Base-by-base conservation (phyloP, 2,329 filamentous ascomycete species). In the Scedosporium minutisporum region DNA sequence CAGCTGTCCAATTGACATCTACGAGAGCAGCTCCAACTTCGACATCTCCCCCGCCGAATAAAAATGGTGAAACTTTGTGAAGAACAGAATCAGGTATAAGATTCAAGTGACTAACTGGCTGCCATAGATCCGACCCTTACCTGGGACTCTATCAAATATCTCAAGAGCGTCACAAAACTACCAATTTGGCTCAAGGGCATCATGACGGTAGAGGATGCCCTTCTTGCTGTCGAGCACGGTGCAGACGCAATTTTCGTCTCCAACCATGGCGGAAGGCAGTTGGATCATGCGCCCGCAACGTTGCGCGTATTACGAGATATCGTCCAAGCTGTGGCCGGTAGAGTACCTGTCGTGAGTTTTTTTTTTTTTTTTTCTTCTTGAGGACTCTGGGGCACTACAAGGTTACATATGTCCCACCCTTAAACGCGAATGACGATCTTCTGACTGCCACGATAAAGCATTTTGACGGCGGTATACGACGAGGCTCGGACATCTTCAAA, bases 161-260 rank as follows among this genome's bases (percentile, higher is more conserved):
- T 62, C 46, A 61, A 42, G 44, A 63, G 59, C 29, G 60, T 64
- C 58, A 66, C 65, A 16, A 33, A 46, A 21, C 64, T 66, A 6
- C 75, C 76, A 0, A 74, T 78, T 23, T 70, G 78, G 12, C 69
- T 77, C 46, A 78, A 78, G 59, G 77, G 76, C 3, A 72, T 79
- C 2, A 68, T 75, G 64, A 75, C 71, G 6, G 74, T 75, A 3
- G 72, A 76, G 9, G 76, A 79, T 62, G 77, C 75, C 12, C 65
- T 69, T n/a, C 64, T 72, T 2, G 76, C 76, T 1, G 70, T 74
- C 6, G 67, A 73, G 29, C 65, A 75, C 46, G 75, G 74, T 1
- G 68, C 75, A 16, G 72, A 77, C 42, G 76, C 73, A 1, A 74
- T 78, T 60, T 71, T 77, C 18, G 70, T 79, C 2, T 76, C 73